These are phyloP conservation scores for Solanum rostratum DNA, from an alignment of 257 asterid genomes.

Conservation along the genomic window DNA sequence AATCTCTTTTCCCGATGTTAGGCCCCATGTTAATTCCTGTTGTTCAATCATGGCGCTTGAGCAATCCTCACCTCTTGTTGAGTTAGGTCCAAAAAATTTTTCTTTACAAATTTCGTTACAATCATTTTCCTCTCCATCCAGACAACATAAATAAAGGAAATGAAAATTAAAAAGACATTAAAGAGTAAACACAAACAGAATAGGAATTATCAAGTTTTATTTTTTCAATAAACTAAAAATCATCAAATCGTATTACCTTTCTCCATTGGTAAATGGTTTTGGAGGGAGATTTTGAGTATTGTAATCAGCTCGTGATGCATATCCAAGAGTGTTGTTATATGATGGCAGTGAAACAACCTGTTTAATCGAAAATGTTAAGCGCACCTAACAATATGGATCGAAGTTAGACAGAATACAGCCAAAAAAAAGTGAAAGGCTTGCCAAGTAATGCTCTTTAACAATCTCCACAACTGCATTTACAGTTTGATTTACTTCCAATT, in stretches of 20 bases:
- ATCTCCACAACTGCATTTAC: slow-evolving; percentile 72
- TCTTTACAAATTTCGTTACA: neutral
- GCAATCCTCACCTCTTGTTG: neutral
- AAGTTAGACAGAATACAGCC: neutral
- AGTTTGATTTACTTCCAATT: slow-evolving; percentile 63
- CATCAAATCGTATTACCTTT: slow-evolving; percentile 39
- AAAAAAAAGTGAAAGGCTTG: slow-evolving; percentile 11
- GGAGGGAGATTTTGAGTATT: slow-evolving; percentile 70
- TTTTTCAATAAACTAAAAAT: neutral
- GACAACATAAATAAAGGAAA: neutral
- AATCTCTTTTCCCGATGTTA: neutral
- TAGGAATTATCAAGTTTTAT: neutral
- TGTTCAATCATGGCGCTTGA: neutral
- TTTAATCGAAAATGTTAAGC: neutral
- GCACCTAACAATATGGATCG: neutral
- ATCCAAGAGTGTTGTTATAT: slow-evolving; percentile 50
- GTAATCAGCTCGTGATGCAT: slow-evolving; percentile 72
- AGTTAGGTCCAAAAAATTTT: neutral
- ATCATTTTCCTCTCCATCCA: neutral
- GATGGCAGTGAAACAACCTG: slow-evolving; percentile 90
- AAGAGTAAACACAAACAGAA: neutral
- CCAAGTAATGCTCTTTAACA: slow-evolving; percentile 90
- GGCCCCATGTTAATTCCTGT: neutral
- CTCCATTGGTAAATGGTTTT: slow-evolving; percentile 54
- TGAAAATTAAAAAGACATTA: neutral